Percentiles rank a stretch among this genome's conserved stretches.
Evolutionary conservation across 768 basidiomycete genomes (phyloP).

Genomic region (Krasilnikovozyma curviuscula): DNA sequence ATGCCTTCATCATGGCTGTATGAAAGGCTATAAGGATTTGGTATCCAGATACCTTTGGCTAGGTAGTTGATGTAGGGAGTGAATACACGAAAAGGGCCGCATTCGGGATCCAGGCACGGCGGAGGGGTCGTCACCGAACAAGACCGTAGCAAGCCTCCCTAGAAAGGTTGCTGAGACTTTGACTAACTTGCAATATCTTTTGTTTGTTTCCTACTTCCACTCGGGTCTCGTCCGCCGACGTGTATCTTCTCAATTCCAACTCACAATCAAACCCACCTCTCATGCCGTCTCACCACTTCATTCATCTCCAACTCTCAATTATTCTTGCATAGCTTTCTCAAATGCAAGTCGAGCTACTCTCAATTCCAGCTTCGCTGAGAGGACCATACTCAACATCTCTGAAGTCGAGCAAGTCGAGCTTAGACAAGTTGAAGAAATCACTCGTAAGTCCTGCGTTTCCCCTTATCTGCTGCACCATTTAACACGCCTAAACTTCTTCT

Average conservation of each 20-base stretch:
- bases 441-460: constrained; percentile 24
- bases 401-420: constrained; percentile 49
- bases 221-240: no score
- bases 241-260: neutral
- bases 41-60: no score
- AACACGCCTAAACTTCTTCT: neutral
- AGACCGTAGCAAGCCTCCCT: no score
- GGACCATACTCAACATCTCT: constrained; percentile 58
- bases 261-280: neutral
- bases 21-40: no score
- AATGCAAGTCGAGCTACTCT: constrained; percentile 97
- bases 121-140: no score
- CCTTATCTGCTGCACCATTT: neutral
- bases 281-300: neutral
- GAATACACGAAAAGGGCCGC: no score
- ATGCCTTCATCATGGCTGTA: no score
- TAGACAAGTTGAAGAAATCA: constrained; percentile 59
- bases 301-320: neutral
- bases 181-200: no score
- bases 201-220: no score
- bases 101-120: no score
- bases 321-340: constrained; percentile 54
- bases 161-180: no score
- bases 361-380: constrained; percentile 70
- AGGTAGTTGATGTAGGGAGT: no score